Conservation (phyloP, 2,329 filamentous ascomycete species). For the Xylaria sp. region DNA sequence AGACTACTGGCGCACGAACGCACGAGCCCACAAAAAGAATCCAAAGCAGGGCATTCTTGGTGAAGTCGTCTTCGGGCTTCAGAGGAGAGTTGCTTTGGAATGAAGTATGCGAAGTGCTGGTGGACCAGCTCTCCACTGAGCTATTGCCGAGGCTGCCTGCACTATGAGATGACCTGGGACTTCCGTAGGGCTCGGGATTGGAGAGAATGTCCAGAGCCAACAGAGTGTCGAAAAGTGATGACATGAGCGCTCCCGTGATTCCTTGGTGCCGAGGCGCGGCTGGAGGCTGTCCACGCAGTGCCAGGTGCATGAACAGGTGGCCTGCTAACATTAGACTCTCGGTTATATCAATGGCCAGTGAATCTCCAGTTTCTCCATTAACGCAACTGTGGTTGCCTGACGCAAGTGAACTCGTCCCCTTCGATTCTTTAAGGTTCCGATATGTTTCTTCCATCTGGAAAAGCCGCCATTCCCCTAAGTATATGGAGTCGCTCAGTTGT, state of each 20-base stretch:
- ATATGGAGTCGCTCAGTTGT: conserved; percentile 50
- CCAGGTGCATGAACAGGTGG: conserved; percentile 50
- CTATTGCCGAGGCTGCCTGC: conserved; percentile 32
- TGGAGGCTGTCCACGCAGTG: conserved; percentile 49
- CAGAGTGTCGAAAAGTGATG: conserved; percentile 45
- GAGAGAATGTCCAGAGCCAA: conserved; percentile 45
- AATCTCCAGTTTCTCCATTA: conserved; percentile 23
- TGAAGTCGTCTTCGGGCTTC: conserved; percentile 42
- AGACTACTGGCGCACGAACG: conserved; percentile 43
- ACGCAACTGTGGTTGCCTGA: conserved; percentile 30
- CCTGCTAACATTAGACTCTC: conserved; percentile 47
- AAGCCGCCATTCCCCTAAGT: conserved; percentile 49
- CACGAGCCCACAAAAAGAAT: conserved; percentile 49
- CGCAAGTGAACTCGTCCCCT: conserved; percentile 35
- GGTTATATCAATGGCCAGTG: conserved; percentile 45
- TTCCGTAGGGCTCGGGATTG: conserved; percentile 37
- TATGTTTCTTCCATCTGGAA: conserved; percentile 46
- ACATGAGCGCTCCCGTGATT: conserved; percentile 46
- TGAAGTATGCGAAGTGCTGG: conserved; percentile 33
- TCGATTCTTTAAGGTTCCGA: conserved; percentile 37
- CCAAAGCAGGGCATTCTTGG: conserved; percentile 49
- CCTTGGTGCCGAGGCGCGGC: conserved; percentile 47
- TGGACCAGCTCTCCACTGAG: conserved; percentile 37
- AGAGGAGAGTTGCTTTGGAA: conserved; percentile 16
- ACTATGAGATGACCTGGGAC: conserved; percentile 35